Percentiles rank a stretch among this genome's conserved stretches.
Conservation (phyloP, 306 rosid genomes). For the Senna siamea region DNA sequence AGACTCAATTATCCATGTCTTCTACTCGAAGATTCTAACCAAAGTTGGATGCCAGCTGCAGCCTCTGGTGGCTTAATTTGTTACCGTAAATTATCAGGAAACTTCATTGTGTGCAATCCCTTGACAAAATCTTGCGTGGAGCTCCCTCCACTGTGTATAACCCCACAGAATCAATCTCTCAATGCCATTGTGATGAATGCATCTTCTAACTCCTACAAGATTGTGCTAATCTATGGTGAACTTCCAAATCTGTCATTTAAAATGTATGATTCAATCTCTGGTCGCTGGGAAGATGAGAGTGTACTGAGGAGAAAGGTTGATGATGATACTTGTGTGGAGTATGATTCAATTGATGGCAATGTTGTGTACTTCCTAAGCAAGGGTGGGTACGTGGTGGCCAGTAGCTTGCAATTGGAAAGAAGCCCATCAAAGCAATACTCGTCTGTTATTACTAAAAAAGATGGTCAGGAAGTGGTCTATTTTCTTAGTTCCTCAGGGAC, state of each 20-base stretch:
- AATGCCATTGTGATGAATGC: slow-evolving; percentile 80
- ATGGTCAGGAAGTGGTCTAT: slow-evolving; percentile 60
- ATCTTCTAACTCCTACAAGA: slow-evolving; percentile 50
- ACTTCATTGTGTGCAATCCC: slow-evolving; percentile 73
- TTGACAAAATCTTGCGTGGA: slow-evolving; percentile 62
- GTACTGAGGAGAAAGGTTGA: slow-evolving; percentile 50
- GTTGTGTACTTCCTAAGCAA: slow-evolving; percentile 76
- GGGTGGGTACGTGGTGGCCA: slow-evolving; percentile 75
- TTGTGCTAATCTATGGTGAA: slow-evolving; percentile 69
- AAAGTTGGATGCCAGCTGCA: slow-evolving; percentile 69
- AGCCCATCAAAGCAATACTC: slow-evolving; percentile 90
- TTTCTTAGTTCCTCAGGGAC: slow-evolving; percentile 80
- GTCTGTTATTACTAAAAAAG: slow-evolving; percentile 56
- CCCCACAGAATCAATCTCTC: slow-evolving; percentile 47
- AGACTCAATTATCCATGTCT: slow-evolving; percentile 59
- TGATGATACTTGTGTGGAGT: slow-evolving; percentile 39
- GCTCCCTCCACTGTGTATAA: slow-evolving; percentile 58
- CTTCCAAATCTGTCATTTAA: slow-evolving; percentile 59
- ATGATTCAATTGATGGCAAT: slow-evolving; percentile 56
- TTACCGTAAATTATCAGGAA: slow-evolving; percentile 57
- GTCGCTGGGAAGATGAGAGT: slow-evolving; percentile 62
- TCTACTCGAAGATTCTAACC: slow-evolving; percentile 45
- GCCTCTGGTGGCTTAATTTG: slow-evolving; percentile 86
- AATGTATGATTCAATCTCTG: slow-evolving; percentile 53
- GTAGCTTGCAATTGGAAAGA: slow-evolving; percentile 66